Base-by-base conservation (phyloP, 2,329 filamentous ascomycete species). In the Pseudonectria foliicola region DNA sequence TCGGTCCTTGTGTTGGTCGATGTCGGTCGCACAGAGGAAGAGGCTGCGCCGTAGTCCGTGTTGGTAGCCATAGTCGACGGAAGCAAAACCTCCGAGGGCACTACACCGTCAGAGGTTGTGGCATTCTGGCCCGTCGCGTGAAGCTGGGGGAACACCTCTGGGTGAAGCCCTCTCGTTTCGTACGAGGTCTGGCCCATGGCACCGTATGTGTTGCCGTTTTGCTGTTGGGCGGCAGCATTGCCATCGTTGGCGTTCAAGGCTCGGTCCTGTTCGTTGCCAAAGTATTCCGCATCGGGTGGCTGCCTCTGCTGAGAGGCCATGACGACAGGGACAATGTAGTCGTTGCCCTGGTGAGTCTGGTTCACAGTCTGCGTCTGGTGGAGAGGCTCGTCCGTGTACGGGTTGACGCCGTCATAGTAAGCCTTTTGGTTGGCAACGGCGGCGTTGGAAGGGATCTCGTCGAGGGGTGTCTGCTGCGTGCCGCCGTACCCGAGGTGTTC, bases 331-430 rank as follows among this genome's bases (percentile, higher is more conserved):
- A 40, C 38, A 38, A 48, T 44, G 28, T 46, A 44, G 13, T 37
- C 36, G 16, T 10, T 35, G 12, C 38, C 33, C 23, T 38, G 35
- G 10, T 46, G 18, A 8, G 18, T 32, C 15, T 46, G 43, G 7
- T 47, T 32, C 27, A 43, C 27, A 4, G 47, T 44, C 7, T 42
- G 39, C 23, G 35, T 42, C 16, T 47, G 39, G 13, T 42, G 33
- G 12, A 47, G 12, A 6, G 49, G 37, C 5, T 41, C 34, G 16
- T 42, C 37, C 18, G 66, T 75, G 44, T 77, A 77, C 3, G 73
- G 73, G 46, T 78, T 77, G 26, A 77, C 62, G 6, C 73, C 72
- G 40, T 77, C 73, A 43, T 72, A 58, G 38, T 64, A 59, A 3
- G 70, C 73, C 40, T 71, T 63, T 38, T 68, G 59, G 44, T 66